Evolutionary conservation across 805 yeast species (phyloP).

Genomic region (Kurtzmaniella cleridarum): DNA sequence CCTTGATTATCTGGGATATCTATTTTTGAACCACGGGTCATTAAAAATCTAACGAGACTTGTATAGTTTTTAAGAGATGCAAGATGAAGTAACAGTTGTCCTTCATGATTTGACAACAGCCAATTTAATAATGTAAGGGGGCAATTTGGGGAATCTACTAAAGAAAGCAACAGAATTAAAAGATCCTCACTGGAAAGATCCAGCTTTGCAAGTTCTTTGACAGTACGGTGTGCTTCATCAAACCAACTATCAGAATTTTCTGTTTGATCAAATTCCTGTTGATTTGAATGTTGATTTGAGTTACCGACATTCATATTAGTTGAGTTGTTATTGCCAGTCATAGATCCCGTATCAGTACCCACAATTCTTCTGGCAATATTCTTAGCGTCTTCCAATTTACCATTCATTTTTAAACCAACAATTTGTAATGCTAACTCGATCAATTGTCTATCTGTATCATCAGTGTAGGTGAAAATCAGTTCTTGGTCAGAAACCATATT

Average conservation of each 20-base stretch:
- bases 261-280: conserved; percentile 4
- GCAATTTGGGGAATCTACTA: conserved; percentile 64
- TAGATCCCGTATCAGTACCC: conserved; percentile 45
- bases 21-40: conserved; percentile 61
- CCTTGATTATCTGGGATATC: conserved; percentile 77
- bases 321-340: conserved; percentile 15
- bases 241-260: conserved; percentile 38
- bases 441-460: conserved; percentile 91
- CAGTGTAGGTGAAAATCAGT: conserved; percentile 83
- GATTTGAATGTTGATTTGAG: conserved; percentile 6
- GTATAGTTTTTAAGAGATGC: conserved; percentile 73
- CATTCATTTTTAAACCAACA: conserved; percentile 95
- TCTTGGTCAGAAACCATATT: conserved; percentile 29
- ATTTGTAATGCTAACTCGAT: conserved; percentile 94
- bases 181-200: conserved; percentile 45
- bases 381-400: conserved; percentile 89
- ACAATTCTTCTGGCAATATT: conserved; percentile 90
- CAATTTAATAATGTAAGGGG: conserved; percentile 63
- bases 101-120: conserved; percentile 75
- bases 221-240: conserved; percentile 47
- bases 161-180: conserved; percentile 43
- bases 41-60: conserved; percentile 55
- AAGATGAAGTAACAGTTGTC: conserved; percentile 84
- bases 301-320: background rate
- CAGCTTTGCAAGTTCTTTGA: conserved; percentile 41